These are phyloP conservation scores for Iodosphaeria phyllophila DNA, from an alignment of 2,329 filamentous ascomycete genomes.

Conservation along the genomic window DNA sequence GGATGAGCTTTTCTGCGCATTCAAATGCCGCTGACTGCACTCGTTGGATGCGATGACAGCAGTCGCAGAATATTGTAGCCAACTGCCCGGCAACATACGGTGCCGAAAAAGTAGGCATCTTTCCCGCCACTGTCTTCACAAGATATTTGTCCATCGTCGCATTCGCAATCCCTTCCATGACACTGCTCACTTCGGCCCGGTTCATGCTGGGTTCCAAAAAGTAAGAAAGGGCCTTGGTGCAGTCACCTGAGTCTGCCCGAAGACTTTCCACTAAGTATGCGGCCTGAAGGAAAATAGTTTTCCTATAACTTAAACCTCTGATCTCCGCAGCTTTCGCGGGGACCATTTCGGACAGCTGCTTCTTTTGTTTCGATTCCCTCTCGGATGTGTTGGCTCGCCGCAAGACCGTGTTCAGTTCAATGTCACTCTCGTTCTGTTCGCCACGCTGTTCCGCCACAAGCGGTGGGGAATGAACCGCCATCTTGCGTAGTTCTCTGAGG, in stretches of 20 bases:
- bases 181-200: constrained; percentile 39
- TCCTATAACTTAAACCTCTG: constrained; percentile 67
- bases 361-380: constrained; percentile 65
- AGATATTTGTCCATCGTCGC: constrained; percentile 67
- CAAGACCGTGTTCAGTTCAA: constrained; percentile 87
- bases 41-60: constrained; percentile 82
- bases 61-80: constrained; percentile 66
- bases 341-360: constrained; percentile 52
- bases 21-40: constrained; percentile 74
- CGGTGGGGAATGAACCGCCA: constrained; percentile 76
- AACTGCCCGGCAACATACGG: constrained; percentile 81
- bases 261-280: constrained; percentile 79
- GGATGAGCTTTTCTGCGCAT: constrained; percentile 74
- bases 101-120: constrained; percentile 65
- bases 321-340: constrained; percentile 65
- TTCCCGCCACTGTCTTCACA: constrained; percentile 50
- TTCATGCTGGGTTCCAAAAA: constrained; percentile 84
- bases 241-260: constrained; percentile 72
- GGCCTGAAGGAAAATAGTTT: constrained; percentile 81
- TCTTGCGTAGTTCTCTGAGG: constrained; percentile 56
- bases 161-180: constrained; percentile 45
- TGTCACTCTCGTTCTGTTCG: constrained; percentile 84
- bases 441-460: constrained; percentile 76
- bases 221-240: constrained; percentile 75
- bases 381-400: constrained; percentile 70